Conservation (phyloP, 306 rosid genomes). For the Trichosanthes truncata region DNA sequence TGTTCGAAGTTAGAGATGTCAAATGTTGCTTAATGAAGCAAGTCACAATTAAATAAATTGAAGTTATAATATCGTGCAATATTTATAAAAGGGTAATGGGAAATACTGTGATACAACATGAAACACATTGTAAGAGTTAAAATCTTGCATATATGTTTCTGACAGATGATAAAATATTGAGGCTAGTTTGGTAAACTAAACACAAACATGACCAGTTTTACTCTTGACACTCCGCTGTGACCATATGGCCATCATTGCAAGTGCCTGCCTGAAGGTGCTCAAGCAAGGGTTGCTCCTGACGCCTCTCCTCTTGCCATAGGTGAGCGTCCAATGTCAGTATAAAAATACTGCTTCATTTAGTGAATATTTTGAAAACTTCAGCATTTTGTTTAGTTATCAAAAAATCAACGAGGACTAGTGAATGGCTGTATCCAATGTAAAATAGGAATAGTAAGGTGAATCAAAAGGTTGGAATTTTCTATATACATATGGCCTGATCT, state of each 20-base stretch:
- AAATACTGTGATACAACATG: neutral
- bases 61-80: neutral
- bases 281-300: neutral
- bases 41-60: neutral
- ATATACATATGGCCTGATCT: neutral
- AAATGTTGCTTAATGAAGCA: neutral
- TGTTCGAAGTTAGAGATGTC: neutral
- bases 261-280: neutral
- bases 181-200: neutral
- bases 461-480: neutral
- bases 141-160: neutral
- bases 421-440: neutral
- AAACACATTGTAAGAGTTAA: neutral
- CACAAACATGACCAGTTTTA: neutral
- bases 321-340: neutral
- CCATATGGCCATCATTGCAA: neutral
- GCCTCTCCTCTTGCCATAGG: neutral
- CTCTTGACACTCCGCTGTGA: neutral
- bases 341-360: neutral
- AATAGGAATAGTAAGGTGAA: neutral
- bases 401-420: neutral
- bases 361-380: neutral
- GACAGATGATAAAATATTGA: neutral
- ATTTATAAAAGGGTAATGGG: neutral
- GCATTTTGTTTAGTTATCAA: neutral